phyloP scores from a whole-genome alignment of 1,284 basidiomycete species.

The Cryptococcus sp. region DNA sequence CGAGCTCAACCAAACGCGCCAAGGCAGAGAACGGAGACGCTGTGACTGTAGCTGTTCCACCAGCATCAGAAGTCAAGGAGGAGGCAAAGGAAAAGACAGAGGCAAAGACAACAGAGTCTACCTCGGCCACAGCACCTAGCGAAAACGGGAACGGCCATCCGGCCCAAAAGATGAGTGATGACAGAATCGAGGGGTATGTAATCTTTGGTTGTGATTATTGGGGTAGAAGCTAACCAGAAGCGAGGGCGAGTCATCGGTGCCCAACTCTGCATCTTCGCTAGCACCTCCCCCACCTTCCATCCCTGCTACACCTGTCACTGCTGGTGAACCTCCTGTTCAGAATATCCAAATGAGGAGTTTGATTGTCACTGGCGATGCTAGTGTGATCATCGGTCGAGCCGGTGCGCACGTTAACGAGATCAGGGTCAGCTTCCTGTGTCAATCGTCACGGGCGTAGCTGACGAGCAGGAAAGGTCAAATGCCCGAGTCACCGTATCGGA shows the following conservation, averaged over 20 bases:
- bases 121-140: not conserved
- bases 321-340: slow-evolving; percentile 36
- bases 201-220: not conserved
- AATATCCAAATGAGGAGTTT: slow-evolving; percentile 87
- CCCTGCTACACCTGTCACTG: slow-evolving; percentile 35
- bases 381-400: slow-evolving; percentile 96
- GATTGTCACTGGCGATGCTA: slow-evolving; percentile 98
- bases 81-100: not conserved
- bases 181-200: slow-evolving; percentile 37
- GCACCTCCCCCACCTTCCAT: slow-evolving; percentile 25
- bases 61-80: too few species aligned
- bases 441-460: not conserved
- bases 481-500: slow-evolving; percentile 93
- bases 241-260: slow-evolving; percentile 5
- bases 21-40: not conserved
- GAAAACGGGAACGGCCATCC: slow-evolving; percentile 6
- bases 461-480: slow-evolving; percentile 74
- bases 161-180: slow-evolving; percentile 39
- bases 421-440: slow-evolving; percentile 48
- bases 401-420: slow-evolving; percentile 99
- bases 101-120: not conserved
- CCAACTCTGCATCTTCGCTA: slow-evolving; percentile 28
- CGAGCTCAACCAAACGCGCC: not conserved
- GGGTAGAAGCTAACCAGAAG: not conserved
- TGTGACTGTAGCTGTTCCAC: not conserved